phyloP scores from a whole-genome alignment of 257 asterid species.

The Penstemon davidsonii region DNA sequence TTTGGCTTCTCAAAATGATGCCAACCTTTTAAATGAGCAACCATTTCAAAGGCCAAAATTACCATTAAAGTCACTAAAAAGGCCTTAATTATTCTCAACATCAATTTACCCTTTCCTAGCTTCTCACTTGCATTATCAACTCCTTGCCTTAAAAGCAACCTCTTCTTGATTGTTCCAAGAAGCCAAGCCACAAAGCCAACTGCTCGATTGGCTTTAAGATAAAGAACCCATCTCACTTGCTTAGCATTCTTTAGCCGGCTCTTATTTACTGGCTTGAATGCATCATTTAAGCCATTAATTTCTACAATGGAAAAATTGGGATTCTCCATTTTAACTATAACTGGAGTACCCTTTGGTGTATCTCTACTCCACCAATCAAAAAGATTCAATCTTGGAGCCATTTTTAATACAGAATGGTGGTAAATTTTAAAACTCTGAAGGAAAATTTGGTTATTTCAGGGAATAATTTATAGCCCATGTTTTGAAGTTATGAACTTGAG shows the following conservation, averaged over 20 bases:
- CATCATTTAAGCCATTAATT: conserved; percentile 68
- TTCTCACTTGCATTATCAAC: too few relatives aligned
- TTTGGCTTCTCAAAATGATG: conserved; percentile 7
- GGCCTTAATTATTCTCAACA: conserved; percentile 4
- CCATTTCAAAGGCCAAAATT: conserved; percentile 1
- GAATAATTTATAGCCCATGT: conserved; percentile 37
- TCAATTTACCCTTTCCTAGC: background rate
- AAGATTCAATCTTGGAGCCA: conserved; percentile 68
- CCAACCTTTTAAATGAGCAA: conserved; percentile 16
- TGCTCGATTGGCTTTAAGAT: background rate
- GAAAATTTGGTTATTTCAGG: conserved; percentile 10
- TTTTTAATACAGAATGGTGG: conserved; percentile 22
- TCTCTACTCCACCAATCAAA: conserved; percentile 52
- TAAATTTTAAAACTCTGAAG: conserved; percentile 14
- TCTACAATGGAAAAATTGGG: conserved; percentile 65
- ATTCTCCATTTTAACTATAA: conserved; percentile 69
- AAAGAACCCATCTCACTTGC: conserved; percentile 16
- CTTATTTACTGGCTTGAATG: conserved; percentile 64
- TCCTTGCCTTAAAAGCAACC: background rate
- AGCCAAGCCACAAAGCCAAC: background rate
- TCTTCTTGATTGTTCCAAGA: background rate
- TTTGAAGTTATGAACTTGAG: conserved; percentile 27
- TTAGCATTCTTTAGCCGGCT: conserved; percentile 58
- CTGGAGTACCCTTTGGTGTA: conserved; percentile 50
- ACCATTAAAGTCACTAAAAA: background rate